Evolutionary conservation across 768 basidiomycete species (phyloP), one percentile per base, ranked within the genome.

Genomic region (Guyanaporus albipodus): DNA sequence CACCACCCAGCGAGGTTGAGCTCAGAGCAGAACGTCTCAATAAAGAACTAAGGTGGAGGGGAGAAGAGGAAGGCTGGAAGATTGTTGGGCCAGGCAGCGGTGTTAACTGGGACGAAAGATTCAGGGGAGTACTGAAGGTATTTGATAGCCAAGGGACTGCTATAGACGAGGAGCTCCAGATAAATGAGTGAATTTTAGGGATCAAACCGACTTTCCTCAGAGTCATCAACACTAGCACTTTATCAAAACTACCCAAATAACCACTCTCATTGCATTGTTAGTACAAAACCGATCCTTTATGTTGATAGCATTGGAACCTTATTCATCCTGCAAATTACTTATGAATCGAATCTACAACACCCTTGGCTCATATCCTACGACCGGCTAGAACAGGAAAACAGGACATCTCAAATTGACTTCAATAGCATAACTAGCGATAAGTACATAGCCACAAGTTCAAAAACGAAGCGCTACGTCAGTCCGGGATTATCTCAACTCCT

Each of bases 1-100:
- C 91, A 3, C 90, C 92, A 4, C 82, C 82, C 23, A 92, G 87
- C 2, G 91, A 97, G 68, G 85, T 89, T 18, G 90, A 96, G 61
- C 72, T 98, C 46, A 80, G 87, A 36, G 85, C 85, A 31, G 92
- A 97, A 68, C 74, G 95, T 55, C 64, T 92, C 64, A 85, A 86
- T 67, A 95, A 93, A 69, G 95, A 98, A 70, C 64, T 82, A 55
- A 73, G 81, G 56, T 98, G 95, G 95, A 77, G 80, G 36, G 74
- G 78, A 18, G 87, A 94, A 57, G 69, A 86, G 44, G 74, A 74
- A 41, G 93, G 89, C 3, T 97, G 87, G 87, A 74, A 77, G 32
- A 78, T 92, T 44, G 73, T 94, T 44, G 74, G 80, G 45, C 81
- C 83, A 4, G 78, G 80, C 2, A 68, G 67, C 42, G 69, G 70